Conservation (phyloP, 352 stramenopile genomes). For the Phytophthora melonis region DNA sequence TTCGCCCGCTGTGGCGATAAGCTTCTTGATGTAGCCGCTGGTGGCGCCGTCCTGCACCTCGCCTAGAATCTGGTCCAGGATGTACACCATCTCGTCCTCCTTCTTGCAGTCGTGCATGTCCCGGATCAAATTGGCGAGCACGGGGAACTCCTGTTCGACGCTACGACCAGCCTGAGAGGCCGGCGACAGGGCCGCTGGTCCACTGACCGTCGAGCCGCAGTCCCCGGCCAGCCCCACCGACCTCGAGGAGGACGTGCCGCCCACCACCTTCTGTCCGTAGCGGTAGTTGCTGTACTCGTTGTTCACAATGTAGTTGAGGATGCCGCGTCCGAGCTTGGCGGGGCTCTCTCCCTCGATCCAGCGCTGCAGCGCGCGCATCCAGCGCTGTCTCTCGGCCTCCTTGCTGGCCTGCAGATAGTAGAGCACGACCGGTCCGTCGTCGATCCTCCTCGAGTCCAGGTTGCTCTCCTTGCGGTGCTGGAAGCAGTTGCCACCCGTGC, state of each 20-base stretch:
- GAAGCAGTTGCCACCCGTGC: slow-evolving; percentile 50
- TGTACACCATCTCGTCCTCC: slow-evolving; percentile 86
- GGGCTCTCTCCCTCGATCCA: slow-evolving; percentile 77
- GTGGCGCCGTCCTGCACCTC: slow-evolving; percentile 76
- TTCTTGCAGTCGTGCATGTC: slow-evolving; percentile 80
- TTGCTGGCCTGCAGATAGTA: slow-evolving; percentile 76
- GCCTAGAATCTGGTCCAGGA: slow-evolving; percentile 82
- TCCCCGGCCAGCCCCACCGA: slow-evolving; percentile 33
- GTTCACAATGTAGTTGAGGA: slow-evolving; percentile 81
- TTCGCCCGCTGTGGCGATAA: slow-evolving; percentile 76
- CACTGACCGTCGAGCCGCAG: slow-evolving; percentile 15
- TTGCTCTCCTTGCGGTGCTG: slow-evolving; percentile 73
- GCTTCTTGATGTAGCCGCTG: slow-evolving; percentile 77
- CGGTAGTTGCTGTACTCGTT: slow-evolving; percentile 74
- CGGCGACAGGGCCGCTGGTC: slow-evolving; percentile 47
- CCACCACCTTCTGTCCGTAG: slow-evolving; percentile 69
- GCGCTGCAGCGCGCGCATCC: slow-evolving; percentile 73
- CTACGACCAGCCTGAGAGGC: slow-evolving; percentile 59
- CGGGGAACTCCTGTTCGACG: slow-evolving; percentile 75
- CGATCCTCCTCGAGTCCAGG: slow-evolving; percentile 39
- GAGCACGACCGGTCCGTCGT: slow-evolving; percentile 63
- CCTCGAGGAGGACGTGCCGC: slow-evolving; percentile 28
- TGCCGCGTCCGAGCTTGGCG: slow-evolving; percentile 60
- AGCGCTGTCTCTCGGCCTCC: slow-evolving; percentile 74
- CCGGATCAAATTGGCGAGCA: slow-evolving; percentile 80